Percentiles rank a stretch among this genome's conserved stretches.
Conservation (phyloP, 2,329 filamentous ascomycete genomes). For the Ophiostoma ulmi region DNA sequence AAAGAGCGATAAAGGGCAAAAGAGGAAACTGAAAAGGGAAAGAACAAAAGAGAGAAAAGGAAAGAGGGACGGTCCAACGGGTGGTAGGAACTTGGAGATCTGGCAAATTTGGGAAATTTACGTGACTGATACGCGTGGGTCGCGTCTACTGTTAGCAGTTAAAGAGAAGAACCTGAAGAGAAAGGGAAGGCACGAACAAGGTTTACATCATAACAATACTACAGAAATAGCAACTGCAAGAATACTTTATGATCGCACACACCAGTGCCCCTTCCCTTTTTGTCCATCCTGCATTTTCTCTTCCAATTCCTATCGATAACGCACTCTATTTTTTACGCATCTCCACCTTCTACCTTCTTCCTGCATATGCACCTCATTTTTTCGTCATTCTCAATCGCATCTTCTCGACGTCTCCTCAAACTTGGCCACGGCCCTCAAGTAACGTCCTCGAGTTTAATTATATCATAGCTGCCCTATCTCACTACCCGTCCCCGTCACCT, state of each 20-base stretch:
- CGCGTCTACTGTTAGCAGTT: not conserved
- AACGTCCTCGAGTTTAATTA: not conserved
- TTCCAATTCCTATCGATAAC: constrained; percentile 9
- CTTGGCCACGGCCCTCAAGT: not conserved
- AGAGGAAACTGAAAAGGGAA: not conserved
- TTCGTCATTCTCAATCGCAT: constrained; percentile 9
- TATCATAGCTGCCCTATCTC: constrained; percentile 4
- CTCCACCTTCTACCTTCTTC: constrained; percentile 15
- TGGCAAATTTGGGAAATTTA: constrained; percentile 5
- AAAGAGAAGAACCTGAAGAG: not conserved
- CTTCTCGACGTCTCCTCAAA: not conserved
- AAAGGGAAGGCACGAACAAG: not conserved
- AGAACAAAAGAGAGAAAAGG: not conserved
- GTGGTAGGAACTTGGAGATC: not conserved
- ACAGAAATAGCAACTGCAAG: not conserved
- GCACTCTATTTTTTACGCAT: constrained; percentile 15
- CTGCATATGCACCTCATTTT: constrained; percentile 13
- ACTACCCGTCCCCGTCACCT: not conserved
- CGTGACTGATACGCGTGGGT: constrained; percentile 13
- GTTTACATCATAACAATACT: not conserved
- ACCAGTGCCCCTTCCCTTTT: not conserved
- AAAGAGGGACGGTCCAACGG: not conserved
- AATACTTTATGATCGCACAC: not conserved
- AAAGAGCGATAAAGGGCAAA: not conserved
- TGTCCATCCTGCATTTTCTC: not conserved